Evolutionary conservation across 805 yeast genomes (phyloP), one percentile per base, ranked within the genome.

Genomic region (Dipodascus geniculatus): DNA sequence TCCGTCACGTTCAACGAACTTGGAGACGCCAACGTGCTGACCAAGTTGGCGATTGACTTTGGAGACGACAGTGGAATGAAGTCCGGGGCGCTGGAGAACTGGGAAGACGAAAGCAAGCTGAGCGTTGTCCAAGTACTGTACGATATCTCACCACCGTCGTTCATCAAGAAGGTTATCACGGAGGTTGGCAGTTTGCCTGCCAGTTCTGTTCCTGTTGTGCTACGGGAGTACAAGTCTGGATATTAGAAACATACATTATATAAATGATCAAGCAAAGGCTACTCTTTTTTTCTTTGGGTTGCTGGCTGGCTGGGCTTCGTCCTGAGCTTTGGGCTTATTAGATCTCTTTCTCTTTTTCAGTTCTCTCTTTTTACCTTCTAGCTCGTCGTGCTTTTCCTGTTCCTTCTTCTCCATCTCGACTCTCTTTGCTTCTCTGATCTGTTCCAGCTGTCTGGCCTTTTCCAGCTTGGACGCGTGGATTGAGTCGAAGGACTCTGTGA

Each of bases 141-240:
- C 68, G 99, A 93, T 69, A 75, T 93, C 61, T 91, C 98, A 1
- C 97, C 96, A 35, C 95, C 96, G 14, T 87, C 83, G 60, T 87
- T 85, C 64, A 87, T 93, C 63, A 90, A 91, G 67, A 93, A 93
- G 72, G 88, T 93, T 55, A 88, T 93, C 53, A 93, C 98, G 1
- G 99, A 93, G 68, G 81, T 91, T 58, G 99, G 99, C 24, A 87
- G 96, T 1, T 75, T 93, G 60, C 99, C 99, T 9, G 96, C 99
- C 48, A 85, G 95, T n/a, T 88, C 98, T 1, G 98, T 93, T 55
- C 99, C 99, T 23, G 98, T 93, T 50, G 87, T 93, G 57, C 73
- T 93, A 62, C 80, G 98, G 70, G 99, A 93, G 69, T 93, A 91
- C 69, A 87, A 88, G 68, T 63, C 67, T 9, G 49, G 31, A 23